A percentile compares a stretch with the other conserved stretches of the same genome.
phyloP scores from a whole-genome alignment of 192 early-diverging fungal species.

The Podochytrium sp. region DNA sequence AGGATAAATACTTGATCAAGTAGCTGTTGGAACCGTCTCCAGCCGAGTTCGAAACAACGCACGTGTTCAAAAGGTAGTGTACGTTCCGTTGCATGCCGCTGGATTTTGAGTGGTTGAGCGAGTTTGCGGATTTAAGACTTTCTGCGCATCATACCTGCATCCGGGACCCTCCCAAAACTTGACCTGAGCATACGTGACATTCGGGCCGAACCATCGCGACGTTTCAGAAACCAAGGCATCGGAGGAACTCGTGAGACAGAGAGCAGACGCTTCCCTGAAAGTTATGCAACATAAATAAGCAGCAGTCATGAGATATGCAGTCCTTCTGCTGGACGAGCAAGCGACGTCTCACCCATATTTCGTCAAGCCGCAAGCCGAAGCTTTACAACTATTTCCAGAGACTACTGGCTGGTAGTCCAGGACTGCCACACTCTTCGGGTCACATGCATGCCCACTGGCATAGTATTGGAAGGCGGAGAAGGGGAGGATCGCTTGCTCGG shows the following conservation, averaged over 20 bases:
- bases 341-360: too few species aligned
- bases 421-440: too few species aligned
- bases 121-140: neutral
- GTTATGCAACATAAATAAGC: too few species aligned
- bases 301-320: too few species aligned
- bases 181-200: neutral
- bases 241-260: neutral
- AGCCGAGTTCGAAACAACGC: neutral
- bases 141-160: neutral
- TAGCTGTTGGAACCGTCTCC: neutral
- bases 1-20: neutral
- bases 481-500: too few species aligned
- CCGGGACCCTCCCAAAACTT: conserved; percentile 1
- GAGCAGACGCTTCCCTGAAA: neutral
- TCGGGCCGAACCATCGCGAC: neutral
- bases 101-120: neutral
- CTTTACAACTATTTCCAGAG: too few species aligned
- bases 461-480: too few species aligned
- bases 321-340: too few species aligned
- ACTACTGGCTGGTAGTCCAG: too few species aligned
- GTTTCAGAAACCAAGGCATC: neutral
- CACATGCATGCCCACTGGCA: too few species aligned
- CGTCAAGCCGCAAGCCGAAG: too few species aligned
- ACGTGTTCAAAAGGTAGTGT: neutral
- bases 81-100: neutral